phyloP scores from a whole-genome alignment of 768 basidiomycete species.

The Mycena alexandri region DNA sequence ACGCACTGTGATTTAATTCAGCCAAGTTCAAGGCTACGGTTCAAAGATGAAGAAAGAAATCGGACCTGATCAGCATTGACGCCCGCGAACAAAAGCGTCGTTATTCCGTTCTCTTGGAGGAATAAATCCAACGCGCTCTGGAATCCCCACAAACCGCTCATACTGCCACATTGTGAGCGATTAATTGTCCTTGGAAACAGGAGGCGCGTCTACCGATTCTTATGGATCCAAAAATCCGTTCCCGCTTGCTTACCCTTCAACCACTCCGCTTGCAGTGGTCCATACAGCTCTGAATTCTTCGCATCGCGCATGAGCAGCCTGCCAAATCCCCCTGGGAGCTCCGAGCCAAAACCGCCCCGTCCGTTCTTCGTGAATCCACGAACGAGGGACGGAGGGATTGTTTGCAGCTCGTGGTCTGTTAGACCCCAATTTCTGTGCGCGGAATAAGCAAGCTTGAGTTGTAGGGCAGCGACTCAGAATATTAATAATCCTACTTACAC shows the following conservation, averaged over 20 bases:
- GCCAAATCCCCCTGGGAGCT: conserved; percentile 67
- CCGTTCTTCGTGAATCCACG: conserved; percentile 66
- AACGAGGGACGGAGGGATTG: conserved; percentile 70
- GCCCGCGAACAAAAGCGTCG: conserved; percentile 71
- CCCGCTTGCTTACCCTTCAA: conserved; percentile 63
- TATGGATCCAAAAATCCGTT: conserved; percentile 80
- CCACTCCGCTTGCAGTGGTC: conserved; percentile 69
- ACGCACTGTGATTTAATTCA: conserved; percentile 64
- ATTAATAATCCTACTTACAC: too few species aligned
- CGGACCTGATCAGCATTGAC: conserved; percentile 77
- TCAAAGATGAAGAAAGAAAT: conserved; percentile 3
- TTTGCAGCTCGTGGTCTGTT: conserved; percentile 72
- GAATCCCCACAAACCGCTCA: conserved; percentile 76
- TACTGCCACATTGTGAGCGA: too few species aligned
- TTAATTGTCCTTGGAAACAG: not conserved
- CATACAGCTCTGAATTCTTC: conserved; percentile 72
- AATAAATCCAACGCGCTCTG: conserved; percentile 74
- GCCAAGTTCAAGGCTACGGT: not conserved
- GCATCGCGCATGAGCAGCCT: conserved; percentile 69
- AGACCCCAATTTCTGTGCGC: conserved; percentile 79
- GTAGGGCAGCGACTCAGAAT: too few species aligned
- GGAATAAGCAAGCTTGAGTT: too few species aligned
- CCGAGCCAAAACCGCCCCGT: conserved; percentile 65
- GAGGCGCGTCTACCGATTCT: conserved; percentile 62
- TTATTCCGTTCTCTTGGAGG: conserved; percentile 72